phyloP scores from a whole-genome alignment of 2,329 filamentous ascomycete genomes.

The Hypoxylon sp. region DNA sequence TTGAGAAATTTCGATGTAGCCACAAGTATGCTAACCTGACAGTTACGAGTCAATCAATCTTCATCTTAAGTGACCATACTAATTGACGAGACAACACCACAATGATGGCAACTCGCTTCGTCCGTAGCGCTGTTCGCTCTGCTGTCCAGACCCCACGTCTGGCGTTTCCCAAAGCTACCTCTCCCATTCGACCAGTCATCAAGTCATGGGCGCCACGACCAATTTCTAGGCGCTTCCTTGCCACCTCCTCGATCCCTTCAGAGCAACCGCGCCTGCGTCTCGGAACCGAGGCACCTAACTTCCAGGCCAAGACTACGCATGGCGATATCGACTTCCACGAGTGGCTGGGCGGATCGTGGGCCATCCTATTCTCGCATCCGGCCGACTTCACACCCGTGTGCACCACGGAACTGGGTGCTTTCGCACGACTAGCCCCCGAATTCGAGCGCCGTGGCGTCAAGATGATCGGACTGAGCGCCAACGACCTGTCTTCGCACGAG shows the following conservation, averaged over 20 bases:
- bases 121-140: slow-evolving; percentile 29
- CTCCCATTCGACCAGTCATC: neutral
- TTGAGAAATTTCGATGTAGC: neutral
- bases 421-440: slow-evolving; percentile 74
- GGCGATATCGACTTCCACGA: slow-evolving; percentile 80
- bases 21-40: neutral
- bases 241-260: slow-evolving; percentile 10
- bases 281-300: slow-evolving; percentile 70
- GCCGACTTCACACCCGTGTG: slow-evolving; percentile 71
- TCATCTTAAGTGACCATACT: neutral
- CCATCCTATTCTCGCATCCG: slow-evolving; percentile 79
- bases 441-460: slow-evolving; percentile 74
- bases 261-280: slow-evolving; percentile 41
- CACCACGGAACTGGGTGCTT: slow-evolving; percentile 75
- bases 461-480: slow-evolving; percentile 71
- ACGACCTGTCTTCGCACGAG: slow-evolving; percentile 69
- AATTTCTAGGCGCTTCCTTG: slow-evolving; percentile 19
- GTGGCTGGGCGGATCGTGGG: slow-evolving; percentile 79
- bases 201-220: neutral
- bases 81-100: neutral
- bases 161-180: slow-evolving; percentile 28
- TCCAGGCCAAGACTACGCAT: slow-evolving; percentile 76
- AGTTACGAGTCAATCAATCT: neutral
- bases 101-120: slow-evolving; percentile 28
- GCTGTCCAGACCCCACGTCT: slow-evolving; percentile 29